Base-by-base conservation (phyloP, 345 rosid genomes). In the Erysimum cheiranthoides region DNA sequence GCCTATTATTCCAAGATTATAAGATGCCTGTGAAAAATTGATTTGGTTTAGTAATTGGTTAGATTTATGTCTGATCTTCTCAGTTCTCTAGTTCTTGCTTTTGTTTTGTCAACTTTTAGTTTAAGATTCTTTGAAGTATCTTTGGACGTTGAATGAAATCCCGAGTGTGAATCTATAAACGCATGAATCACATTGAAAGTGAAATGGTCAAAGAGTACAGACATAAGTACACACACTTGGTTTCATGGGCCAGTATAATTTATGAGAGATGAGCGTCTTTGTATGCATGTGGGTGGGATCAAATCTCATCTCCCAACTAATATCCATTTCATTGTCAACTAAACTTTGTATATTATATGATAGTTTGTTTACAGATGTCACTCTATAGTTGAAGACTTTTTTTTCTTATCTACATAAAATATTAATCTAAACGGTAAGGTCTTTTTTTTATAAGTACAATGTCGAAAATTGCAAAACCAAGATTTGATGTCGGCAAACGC, bases 301-400 rank as follows among this genome's bases (percentile, higher is more conserved):
- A 51, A n/a, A 42, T 50, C 66, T 46, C 52, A 63, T 63, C 75
- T 70, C 53, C 80, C 66, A 77, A 63, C 80, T 76, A 76, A 69
- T 70, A 43, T 21, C 60, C 2, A 47, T 34, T 45, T 51, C 43
- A 45, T 18, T 53, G 66, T 76, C 75, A 76, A 76, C 70, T 45
- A 10, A 59, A 3, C 36, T n/a, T 56, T 8, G 68, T 62, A 39
- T 72, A 9, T 66, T 66, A 57, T 49, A 27, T n/a, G 18, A 34
- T 34, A 32, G 53, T 45, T 27, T 45, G 10, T 59, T 43, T 52
- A 43, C 71, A 70, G 66, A 56, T 76, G 80, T 76, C 71, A 54
- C 35, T 62, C 28, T 54, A 54, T 65, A 43, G 54, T 8, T 18
- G 9, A 39, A 8, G 14, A 18, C 14, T 68, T 40, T 2, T 53